A percentile compares a stretch with the other conserved stretches of the same genome.
Conservation (phyloP, 2,329 filamentous ascomycete species). For the Stromatinia cepivora region DNA sequence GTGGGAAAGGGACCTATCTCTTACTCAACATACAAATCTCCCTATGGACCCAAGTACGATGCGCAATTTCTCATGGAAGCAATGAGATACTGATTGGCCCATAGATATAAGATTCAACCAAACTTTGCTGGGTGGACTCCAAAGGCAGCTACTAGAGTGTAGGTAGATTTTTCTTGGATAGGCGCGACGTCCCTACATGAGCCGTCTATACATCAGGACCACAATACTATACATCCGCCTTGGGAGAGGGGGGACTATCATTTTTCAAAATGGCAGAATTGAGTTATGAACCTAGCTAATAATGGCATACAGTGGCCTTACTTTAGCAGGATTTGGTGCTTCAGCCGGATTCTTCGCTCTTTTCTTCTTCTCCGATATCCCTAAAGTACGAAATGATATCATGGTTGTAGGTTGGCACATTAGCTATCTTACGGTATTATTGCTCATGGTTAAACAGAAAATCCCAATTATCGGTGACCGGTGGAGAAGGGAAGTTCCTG, state of each 20-base stretch:
- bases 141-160: slow-evolving; percentile 52
- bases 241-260: slow-evolving; percentile 2
- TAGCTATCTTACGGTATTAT: background rate
- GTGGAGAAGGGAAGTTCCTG: slow-evolving; percentile 56
- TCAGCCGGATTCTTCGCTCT: slow-evolving; percentile 56
- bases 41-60: slow-evolving; percentile 65
- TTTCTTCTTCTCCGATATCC: slow-evolving; percentile 64
- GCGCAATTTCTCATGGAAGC: background rate
- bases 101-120: slow-evolving; percentile 60
- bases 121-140: slow-evolving; percentile 55
- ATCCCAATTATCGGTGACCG: slow-evolving; percentile 53
- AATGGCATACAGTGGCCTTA: slow-evolving; percentile 49
- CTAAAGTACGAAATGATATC: slow-evolving; percentile 59
- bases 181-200: background rate
- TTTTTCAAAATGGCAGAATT: background rate
- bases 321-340: slow-evolving; percentile 56
- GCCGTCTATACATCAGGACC: background rate
- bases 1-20: slow-evolving; percentile 16
- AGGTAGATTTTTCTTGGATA: slow-evolving; percentile 34
- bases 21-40: slow-evolving; percentile 55
- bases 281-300: slow-evolving; percentile 18
- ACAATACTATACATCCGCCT: background rate
- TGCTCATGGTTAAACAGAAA: slow-evolving; percentile 46
- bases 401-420: slow-evolving; percentile 49
- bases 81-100: slow-evolving; percentile 25